A percentile compares a stretch with the other conserved stretches of the same genome.
Evolutionary conservation across 129 eudicot species (phyloP).

Genomic region (Escallonia herrerae): DNA sequence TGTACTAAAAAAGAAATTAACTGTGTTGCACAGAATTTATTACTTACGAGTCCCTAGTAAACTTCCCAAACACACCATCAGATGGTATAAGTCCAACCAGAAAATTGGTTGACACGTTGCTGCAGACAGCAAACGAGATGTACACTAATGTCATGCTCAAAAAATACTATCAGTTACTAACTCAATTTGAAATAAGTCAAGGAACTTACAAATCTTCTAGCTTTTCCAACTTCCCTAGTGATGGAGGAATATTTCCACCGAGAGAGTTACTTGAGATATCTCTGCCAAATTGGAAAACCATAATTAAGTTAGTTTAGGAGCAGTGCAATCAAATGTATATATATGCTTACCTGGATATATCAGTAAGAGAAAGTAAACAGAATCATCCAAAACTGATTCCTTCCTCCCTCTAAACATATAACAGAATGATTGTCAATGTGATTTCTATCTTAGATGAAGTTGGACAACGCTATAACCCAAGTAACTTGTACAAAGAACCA

Average conservation of each 20-base stretch:
- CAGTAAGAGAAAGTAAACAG: no score
- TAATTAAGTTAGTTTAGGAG: no score
- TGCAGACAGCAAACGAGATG: slow-evolving; percentile 24
- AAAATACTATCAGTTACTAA: not conserved
- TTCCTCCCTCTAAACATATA: no score
- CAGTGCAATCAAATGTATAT: no score
- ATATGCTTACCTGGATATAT: no score
- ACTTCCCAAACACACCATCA: slow-evolving; percentile 64
- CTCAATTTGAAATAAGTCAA: not conserved
- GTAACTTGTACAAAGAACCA: no score
- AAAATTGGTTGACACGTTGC: slow-evolving; percentile 89
- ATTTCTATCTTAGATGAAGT: no score
- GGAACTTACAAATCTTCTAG: slow-evolving; percentile 63
- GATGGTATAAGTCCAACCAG: slow-evolving; percentile 77
- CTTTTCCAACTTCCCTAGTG: slow-evolving; percentile 68
- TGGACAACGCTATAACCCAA: no score
- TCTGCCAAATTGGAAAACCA: slow-evolving; percentile 36
- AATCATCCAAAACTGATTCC: no score
- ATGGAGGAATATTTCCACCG: slow-evolving; percentile 81
- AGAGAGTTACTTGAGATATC: slow-evolving; percentile 96
- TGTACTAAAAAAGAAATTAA: no score
- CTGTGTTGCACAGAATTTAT: not conserved
- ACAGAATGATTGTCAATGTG: no score
- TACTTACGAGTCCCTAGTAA: slow-evolving; percentile 67
- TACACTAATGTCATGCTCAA: slow-evolving; percentile 6